These are phyloP conservation scores for Acanthamoeba polyphaga DNA, from an alignment of 208 protist genomes.

Conservation along the genomic window DNA sequence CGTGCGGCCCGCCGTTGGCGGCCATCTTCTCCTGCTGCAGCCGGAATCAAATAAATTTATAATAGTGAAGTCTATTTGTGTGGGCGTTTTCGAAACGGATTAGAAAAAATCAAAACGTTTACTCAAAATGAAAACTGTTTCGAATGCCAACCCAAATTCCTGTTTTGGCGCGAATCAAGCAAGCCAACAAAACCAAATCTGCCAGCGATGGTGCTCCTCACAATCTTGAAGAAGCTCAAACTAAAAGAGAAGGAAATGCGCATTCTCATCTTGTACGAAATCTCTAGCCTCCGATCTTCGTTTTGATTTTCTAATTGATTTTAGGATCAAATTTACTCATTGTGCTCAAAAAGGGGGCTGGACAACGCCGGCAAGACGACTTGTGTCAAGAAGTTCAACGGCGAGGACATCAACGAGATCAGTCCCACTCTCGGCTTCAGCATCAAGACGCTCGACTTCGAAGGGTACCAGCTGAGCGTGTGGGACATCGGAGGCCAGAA, in stretches of 20 bases:
- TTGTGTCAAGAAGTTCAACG: constrained; percentile 99
- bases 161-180: too few relatives aligned
- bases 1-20: too few relatives aligned
- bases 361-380: constrained; percentile 99
- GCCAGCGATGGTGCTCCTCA: constrained; percentile 97
- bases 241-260: constrained; percentile 99
- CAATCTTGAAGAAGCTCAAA: constrained; percentile 98
- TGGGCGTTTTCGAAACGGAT: too few relatives aligned
- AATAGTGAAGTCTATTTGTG: too few relatives aligned
- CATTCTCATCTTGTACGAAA: constrained; percentile 96
- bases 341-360: constrained; percentile 87
- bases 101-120: too few relatives aligned
- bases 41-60: too few relatives aligned
- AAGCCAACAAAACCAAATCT: too few relatives aligned
- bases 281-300: neutral
- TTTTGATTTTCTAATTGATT: constrained; percentile 65
- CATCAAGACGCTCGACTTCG: constrained; percentile 98
- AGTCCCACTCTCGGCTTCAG: constrained; percentile 99
- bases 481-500: constrained; percentile 99
- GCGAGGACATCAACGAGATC: constrained; percentile 98
- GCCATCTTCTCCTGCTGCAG: too few relatives aligned
- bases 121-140: too few relatives aligned
- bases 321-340: neutral
- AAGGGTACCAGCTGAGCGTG: constrained; percentile 97
- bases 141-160: too few relatives aligned